These are phyloP conservation scores for Hippophae gyantsensis DNA, from an alignment of 306 rosid genomes.

Conservation along the genomic window DNA sequence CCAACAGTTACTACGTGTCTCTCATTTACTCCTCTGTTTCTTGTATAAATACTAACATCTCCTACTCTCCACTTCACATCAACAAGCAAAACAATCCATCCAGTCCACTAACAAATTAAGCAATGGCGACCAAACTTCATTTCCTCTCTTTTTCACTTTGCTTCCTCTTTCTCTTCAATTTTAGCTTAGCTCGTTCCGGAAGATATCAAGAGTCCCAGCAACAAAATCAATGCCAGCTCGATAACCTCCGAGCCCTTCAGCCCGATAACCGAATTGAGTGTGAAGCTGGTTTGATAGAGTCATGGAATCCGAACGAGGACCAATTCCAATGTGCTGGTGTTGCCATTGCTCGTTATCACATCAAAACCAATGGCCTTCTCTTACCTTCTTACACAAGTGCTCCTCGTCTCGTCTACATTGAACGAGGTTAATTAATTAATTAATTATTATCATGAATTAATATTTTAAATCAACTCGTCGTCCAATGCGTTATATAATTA, in stretches of 20 bases:
- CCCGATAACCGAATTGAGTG: background rate
- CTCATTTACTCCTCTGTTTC: background rate
- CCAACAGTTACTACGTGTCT: slow-evolving; percentile 4
- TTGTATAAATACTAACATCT: slow-evolving; percentile 16
- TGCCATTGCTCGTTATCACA: background rate
- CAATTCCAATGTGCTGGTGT: background rate
- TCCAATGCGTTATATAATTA: background rate
- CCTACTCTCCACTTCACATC: slow-evolving; percentile 18
- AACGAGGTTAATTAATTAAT: background rate
- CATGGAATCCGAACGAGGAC: background rate
- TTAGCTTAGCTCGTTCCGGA: background rate
- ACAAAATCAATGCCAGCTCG: background rate
- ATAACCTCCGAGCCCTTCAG: background rate
- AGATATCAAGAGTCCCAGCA: background rate
- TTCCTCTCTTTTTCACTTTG: slow-evolving; percentile 7
- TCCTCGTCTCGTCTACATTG: background rate
- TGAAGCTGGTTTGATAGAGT: background rate
- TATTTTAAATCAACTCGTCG: background rate
- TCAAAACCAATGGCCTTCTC: background rate
- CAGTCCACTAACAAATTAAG: too few relatives aligned
- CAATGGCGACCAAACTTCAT: slow-evolving; percentile 13
- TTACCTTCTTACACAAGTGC: background rate
- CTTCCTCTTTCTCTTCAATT: background rate
- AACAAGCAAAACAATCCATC: background rate
- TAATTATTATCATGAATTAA: background rate